Base-by-base conservation (phyloP, 2,329 filamentous ascomycete species). In the Plectosphaerella sp. region DNA sequence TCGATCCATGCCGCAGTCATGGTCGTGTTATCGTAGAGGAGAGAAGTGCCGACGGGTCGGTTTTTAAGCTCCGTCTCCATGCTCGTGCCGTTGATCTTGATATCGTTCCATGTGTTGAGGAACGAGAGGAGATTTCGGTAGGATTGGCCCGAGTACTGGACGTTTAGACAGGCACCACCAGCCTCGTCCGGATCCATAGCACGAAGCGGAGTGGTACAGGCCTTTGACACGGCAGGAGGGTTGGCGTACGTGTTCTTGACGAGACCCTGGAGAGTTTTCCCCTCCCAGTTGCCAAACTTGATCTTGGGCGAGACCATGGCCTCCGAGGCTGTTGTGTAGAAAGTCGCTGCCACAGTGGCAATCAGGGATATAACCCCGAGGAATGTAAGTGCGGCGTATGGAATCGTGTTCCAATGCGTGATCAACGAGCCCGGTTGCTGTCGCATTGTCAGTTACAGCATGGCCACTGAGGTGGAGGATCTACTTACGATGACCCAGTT, bases 241-340 rank as follows among this genome's bases (percentile, higher is more conserved):
- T 91, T 90, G 2, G 80, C 84, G 59, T 88, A 92, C 1, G 76
- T 77, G 1, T 84, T 70, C 20, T 72, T 71, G 1, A 91, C 82
- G 3, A 76, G 67, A 0, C 84, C 86, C 12, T 70, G 65, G 33
- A 92, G 62, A 0, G 72, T 59, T 51, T 61, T 72, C 1, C 65
- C 53, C 42, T 84, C 67, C 71, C 78, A 79, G 1, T 65, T 63
- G 1, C 83, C 81, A 54, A 78, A 79, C 50, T 78, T 83, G 7
- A 93, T 73, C 60, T 88, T 87, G 0, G 89, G 89, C 3, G 87
- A 78, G 0, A 93, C 87, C 61, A 93, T 72, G 9, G 88, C 84
- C 56, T 90, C 86, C 0, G 87, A 87, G 0, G 89, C 89, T 2
- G 88, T 88, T 0, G 87, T 90, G 63, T 92, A 94, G 6, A 93